These are phyloP conservation scores for Cladosporium sp. DNA, from an alignment of 2,329 filamentous ascomycete genomes.

Conservation along the genomic window DNA sequence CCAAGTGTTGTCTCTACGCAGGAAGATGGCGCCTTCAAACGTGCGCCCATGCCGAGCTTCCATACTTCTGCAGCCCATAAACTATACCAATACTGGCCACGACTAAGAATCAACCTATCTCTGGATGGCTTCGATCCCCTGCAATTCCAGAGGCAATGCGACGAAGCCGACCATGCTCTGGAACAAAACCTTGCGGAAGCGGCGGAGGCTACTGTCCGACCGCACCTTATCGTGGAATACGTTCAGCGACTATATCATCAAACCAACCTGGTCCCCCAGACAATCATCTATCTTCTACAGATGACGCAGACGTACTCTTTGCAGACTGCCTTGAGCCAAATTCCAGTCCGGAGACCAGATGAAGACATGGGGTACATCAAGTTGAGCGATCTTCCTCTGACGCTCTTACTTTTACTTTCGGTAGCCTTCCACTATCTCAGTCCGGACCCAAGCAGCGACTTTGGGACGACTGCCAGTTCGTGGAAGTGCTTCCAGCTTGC, in stretches of 20 bases:
- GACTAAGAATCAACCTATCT: conserved; percentile 10
- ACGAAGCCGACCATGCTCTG: conserved; percentile 6
- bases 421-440: conserved; percentile 13
- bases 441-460: conserved; percentile 11
- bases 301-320: conserved; percentile 12
- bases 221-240: conserved; percentile 7
- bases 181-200: conserved; percentile 9
- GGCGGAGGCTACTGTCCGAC: conserved; percentile 9
- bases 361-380: conserved; percentile 11
- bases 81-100: conserved; percentile 13
- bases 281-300: conserved; percentile 12
- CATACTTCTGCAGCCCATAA: conserved; percentile 11
- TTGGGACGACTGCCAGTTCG: conserved; percentile 9
- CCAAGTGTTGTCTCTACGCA: background rate
- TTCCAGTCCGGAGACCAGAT: conserved; percentile 1
- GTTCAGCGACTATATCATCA: conserved; percentile 13
- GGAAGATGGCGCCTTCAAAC: conserved; percentile 13
- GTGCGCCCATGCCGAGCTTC: conserved; percentile 10
- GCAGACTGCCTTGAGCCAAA: conserved; percentile 3
- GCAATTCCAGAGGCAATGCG: conserved; percentile 13
- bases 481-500: conserved; percentile 13
- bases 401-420: conserved; percentile 4
- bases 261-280: conserved; percentile 12
- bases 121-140: conserved; percentile 12
- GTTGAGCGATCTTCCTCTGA: conserved; percentile 9